These are phyloP conservation scores for Polyplosphaeria fusca DNA, from an alignment of 495 filamentous ascomycete genomes.

Conservation along the genomic window DNA sequence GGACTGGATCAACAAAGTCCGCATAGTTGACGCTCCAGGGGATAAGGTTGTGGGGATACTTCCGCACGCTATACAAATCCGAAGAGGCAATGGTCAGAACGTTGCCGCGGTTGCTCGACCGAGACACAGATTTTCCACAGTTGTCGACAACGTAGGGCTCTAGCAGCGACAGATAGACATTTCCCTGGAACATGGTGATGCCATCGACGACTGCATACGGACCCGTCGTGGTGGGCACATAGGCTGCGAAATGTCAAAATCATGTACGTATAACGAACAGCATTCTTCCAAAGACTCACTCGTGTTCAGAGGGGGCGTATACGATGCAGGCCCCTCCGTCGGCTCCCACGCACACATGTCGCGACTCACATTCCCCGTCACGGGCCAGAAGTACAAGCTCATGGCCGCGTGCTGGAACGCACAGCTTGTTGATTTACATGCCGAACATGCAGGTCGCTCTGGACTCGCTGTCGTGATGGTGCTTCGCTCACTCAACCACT, in stretches of 20 bases:
- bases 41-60: too few species aligned
- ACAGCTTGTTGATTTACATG: constrained; percentile 11
- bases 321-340: neutral
- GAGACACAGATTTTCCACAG: neutral
- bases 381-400: constrained; percentile 15
- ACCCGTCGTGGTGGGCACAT: constrained; percentile 6
- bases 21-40: too few species aligned
- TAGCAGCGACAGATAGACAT: constrained; percentile 11
- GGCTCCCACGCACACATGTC: constrained; percentile 15
- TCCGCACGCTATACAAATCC: too few species aligned
- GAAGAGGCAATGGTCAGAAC: too few species aligned
- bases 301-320: constrained; percentile 1
- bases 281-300: too few species aligned
- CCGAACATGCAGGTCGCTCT: constrained; percentile 3
- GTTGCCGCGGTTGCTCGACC: neutral
- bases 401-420: constrained; percentile 13
- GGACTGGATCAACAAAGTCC: too few species aligned
- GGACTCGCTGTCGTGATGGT: neutral
- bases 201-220: constrained; percentile 17
- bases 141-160: constrained; percentile 9
- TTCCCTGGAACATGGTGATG: constrained; percentile 11
- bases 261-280: too few species aligned
- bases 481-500: too few species aligned
- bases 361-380: neutral
- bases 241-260: too few species aligned